Evolutionary conservation across 805 yeast species (phyloP).

Genomic region (Millerozyma miso): DNA sequence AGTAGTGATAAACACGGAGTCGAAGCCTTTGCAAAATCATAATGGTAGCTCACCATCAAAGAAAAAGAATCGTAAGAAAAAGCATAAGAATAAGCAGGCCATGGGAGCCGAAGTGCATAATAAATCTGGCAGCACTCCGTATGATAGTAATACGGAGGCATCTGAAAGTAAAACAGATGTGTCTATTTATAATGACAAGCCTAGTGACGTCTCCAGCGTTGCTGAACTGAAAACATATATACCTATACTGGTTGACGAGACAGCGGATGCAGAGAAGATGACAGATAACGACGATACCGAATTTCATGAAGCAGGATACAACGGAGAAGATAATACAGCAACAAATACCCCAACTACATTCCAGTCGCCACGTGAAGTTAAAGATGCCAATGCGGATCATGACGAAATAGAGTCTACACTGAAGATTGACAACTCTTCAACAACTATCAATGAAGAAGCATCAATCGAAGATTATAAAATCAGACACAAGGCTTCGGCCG

Average conservation of each 20-base stretch:
- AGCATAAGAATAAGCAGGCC: background rate
- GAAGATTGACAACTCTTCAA: background rate
- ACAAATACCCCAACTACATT: background rate
- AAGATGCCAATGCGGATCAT: background rate
- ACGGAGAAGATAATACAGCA: background rate
- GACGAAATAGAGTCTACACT: background rate
- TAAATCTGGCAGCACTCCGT: background rate
- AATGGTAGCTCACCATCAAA: background rate
- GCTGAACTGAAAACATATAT: background rate
- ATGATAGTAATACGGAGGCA: background rate
- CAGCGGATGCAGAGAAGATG: background rate
- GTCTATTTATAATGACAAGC: background rate
- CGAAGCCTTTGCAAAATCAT: background rate
- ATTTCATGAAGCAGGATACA: background rate
- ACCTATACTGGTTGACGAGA: background rate
- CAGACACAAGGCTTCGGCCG: background rate
- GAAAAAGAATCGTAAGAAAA: background rate
- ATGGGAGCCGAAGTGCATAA: background rate
- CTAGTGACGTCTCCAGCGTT: background rate
- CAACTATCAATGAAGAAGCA: background rate
- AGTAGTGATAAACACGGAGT: background rate
- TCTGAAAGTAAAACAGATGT: background rate
- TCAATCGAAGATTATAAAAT: background rate
- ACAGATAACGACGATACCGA: background rate
- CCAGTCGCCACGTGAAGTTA: background rate